Conservation (phyloP, 2,329 filamentous ascomycete species). For the Beauveria bassiana region DNA sequence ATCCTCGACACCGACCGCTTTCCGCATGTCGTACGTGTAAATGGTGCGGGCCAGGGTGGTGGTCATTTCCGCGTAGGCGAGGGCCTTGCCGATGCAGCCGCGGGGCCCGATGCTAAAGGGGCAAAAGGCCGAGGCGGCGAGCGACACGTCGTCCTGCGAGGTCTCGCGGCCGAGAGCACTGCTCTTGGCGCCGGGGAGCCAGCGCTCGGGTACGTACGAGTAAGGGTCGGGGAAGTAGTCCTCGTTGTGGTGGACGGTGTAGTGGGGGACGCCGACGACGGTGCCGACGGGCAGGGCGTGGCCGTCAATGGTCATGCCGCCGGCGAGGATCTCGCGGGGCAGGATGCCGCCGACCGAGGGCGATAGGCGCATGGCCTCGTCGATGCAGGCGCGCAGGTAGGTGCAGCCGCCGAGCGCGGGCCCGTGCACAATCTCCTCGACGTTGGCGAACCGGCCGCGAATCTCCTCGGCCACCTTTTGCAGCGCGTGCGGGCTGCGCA, state of each 20-base stretch:
- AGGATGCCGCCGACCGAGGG: constrained; percentile 53
- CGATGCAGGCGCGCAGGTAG: constrained; percentile 58
- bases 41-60: constrained; percentile 54
- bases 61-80: constrained; percentile 61
- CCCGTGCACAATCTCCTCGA: constrained; percentile 49
- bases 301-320: constrained; percentile 48
- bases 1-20: constrained; percentile 39
- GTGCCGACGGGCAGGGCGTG: constrained; percentile 48
- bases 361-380: constrained; percentile 57
- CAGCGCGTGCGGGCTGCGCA: constrained; percentile 42
- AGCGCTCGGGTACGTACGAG: constrained; percentile 55
- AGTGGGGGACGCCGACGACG: constrained; percentile 58
- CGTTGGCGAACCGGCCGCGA: constrained; percentile 39
- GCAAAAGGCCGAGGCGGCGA: constrained; percentile 62
- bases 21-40: constrained; percentile 53
- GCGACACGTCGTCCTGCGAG: constrained; percentile 42
- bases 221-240: constrained; percentile 54
- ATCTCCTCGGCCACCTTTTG: constrained; percentile 43
- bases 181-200: constrained; percentile 45
- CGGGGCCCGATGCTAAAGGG: constrained; percentile 64
- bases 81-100: constrained; percentile 64
- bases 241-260: constrained; percentile 60
- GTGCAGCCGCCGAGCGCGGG: constrained; percentile 39
- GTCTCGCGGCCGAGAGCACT: constrained; percentile 28
- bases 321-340: constrained; percentile 50